phyloP scores from a whole-genome alignment of 805 yeast species.

The Yarrowia divulgata region DNA sequence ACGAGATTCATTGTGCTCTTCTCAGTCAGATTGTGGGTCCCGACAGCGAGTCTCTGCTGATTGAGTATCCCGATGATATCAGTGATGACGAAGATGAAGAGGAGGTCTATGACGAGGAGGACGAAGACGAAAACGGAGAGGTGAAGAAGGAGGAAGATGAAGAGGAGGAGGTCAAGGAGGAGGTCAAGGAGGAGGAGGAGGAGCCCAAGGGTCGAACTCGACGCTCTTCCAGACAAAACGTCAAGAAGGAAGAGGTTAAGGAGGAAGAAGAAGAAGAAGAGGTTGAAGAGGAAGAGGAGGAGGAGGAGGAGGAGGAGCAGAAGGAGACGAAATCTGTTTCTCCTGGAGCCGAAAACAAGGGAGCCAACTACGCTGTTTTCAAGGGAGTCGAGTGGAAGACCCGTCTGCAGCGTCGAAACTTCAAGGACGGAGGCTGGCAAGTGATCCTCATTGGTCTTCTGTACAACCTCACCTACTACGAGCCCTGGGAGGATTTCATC shows the following conservation, averaged over 20 bases:
- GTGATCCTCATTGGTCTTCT: constrained; percentile 76
- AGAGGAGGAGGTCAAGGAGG: constrained; percentile 44
- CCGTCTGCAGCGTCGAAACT: constrained; percentile 72
- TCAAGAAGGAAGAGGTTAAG: constrained; percentile 41
- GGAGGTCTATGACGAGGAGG: constrained; percentile 46
- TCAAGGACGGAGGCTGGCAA: constrained; percentile 88
- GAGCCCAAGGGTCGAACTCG: constrained; percentile 46
- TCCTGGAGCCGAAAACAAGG: constrained; percentile 48
- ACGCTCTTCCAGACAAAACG: constrained; percentile 39
- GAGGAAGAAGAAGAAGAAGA: constrained; percentile 45
- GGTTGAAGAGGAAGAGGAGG: constrained; percentile 44
- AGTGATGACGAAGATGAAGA: constrained; percentile 47
- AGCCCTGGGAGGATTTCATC: constrained; percentile 60
- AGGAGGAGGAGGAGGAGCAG: constrained; percentile 45
- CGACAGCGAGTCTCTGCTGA: constrained; percentile 52
- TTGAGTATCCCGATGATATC: constrained; percentile 48
- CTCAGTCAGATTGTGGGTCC: constrained; percentile 62
- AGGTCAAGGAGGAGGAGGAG: constrained; percentile 46
- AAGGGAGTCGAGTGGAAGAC: constrained; percentile 68
- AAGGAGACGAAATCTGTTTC: constrained; percentile 42
- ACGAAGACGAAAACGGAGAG: constrained; percentile 45
- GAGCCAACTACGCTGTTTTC: constrained; percentile 42
- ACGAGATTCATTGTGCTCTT: constrained; percentile 73
- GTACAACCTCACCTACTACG: constrained; percentile 63
- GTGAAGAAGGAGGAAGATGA: constrained; percentile 45